Evolutionary conservation across 495 filamentous ascomycete genomes (phyloP).

Genomic region (Gamarada debralockiae): DNA sequence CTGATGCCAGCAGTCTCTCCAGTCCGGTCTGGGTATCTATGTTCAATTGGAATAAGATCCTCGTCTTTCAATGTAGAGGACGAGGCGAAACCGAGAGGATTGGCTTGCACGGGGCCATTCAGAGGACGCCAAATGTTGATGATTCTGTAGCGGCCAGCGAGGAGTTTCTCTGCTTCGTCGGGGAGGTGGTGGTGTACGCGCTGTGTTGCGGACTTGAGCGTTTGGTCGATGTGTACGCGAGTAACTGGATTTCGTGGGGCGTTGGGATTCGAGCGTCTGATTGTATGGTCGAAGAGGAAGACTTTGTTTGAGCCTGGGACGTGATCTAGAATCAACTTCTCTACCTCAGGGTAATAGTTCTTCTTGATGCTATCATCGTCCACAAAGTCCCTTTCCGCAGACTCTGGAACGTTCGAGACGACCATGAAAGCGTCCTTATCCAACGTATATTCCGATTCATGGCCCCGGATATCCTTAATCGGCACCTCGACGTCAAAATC

Average conservation of each 20-base stretch:
- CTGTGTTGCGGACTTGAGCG: slow-evolving; percentile 51
- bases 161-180: slow-evolving; percentile 51
- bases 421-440: slow-evolving; percentile 72
- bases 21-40: slow-evolving; percentile 66
- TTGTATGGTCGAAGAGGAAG: slow-evolving; percentile 86
- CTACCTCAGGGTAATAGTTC: slow-evolving; percentile 82
- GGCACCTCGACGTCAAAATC: slow-evolving; percentile 38
- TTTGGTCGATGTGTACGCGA: slow-evolving; percentile 83
- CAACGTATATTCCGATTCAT: slow-evolving; percentile 58
- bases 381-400: slow-evolving; percentile 54
- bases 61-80: slow-evolving; percentile 52
- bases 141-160: slow-evolving; percentile 66
- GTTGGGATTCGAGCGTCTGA: slow-evolving; percentile 56
- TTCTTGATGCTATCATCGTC: slow-evolving; percentile 58
- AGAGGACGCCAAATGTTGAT: slow-evolving; percentile 87
- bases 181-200: slow-evolving; percentile 64
- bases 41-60: slow-evolving; percentile 69
- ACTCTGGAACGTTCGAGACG: slow-evolving; percentile 42
- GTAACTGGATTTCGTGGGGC: slow-evolving; percentile 62
- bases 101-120: slow-evolving; percentile 64
- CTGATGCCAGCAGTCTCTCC: slow-evolving; percentile 76
- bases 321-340: slow-evolving; percentile 55
- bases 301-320: slow-evolving; percentile 60
- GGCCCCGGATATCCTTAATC: slow-evolving; percentile 64
- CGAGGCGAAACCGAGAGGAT: slow-evolving; percentile 69